Conservation (phyloP, 1,139 yeast species). For the Magnusiomyces ingens region DNA sequence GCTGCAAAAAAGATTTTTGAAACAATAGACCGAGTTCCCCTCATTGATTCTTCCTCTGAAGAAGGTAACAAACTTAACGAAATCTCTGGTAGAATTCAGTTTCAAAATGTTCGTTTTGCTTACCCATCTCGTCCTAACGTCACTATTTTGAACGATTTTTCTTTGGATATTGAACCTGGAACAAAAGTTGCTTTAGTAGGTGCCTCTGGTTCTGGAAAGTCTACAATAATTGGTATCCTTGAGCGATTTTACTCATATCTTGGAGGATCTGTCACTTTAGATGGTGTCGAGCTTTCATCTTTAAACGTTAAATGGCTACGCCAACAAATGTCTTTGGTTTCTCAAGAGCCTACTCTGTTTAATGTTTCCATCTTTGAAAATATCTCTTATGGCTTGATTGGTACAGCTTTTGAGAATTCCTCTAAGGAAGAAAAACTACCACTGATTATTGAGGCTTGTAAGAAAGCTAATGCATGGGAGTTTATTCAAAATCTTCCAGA, state of each 20-base stretch:
- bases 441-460: conserved; percentile 33
- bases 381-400: conserved; percentile 60
- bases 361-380: conserved; percentile 76
- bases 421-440: conserved; percentile 29
- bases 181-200: conserved; percentile 87
- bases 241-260: conserved; percentile 61
- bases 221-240: conserved; percentile 70
- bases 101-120: conserved; percentile 58
- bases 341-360: conserved; percentile 80
- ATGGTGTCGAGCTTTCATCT: conserved; percentile 56
- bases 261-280: conserved; percentile 58
- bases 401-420: conserved; percentile 48
- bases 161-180: conserved; percentile 56
- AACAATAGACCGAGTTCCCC: conserved; percentile 38
- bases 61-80: conserved; percentile 31
- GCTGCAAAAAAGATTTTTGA: conserved; percentile 38
- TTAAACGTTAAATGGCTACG: conserved; percentile 68
- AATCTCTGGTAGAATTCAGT: conserved; percentile 50
- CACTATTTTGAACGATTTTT: conserved; percentile 56
- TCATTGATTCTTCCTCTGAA: conserved; percentile 31
- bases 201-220: conserved; percentile 87
- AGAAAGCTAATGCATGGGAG: conserved; percentile 39
- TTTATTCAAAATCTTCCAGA: conserved; percentile 36
- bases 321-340: conserved; percentile 72
- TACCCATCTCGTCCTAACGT: conserved; percentile 89